A percentile compares a stretch with the other conserved stretches of the same genome.
Conservation (phyloP, 2,329 filamentous ascomycete genomes). For the Arthrinium puccinioides region DNA sequence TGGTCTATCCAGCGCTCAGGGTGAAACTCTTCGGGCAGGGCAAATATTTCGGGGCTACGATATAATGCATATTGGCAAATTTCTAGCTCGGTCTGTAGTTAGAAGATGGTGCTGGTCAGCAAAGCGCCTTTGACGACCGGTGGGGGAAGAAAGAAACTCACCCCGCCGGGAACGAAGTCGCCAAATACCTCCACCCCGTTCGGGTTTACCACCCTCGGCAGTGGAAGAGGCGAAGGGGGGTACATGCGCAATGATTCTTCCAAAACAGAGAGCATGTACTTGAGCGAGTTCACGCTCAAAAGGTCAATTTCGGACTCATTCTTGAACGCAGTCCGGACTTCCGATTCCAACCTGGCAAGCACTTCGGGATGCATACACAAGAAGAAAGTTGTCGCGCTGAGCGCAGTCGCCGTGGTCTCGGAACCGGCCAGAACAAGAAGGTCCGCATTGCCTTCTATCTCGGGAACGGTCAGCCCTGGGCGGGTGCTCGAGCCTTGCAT, state of each 20-base stretch:
- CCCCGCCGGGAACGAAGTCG: conserved; percentile 14
- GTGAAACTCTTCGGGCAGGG: conserved; percentile 25
- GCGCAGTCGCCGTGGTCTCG: conserved; percentile 37
- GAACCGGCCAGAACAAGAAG: conserved; percentile 24
- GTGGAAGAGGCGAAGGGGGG: conserved; percentile 19
- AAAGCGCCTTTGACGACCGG: too few species aligned
- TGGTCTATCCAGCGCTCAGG: conserved; percentile 31
- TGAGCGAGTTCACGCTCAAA: conserved; percentile 17
- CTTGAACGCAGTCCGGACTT: conserved; percentile 29
- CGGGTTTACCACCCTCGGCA: conserved; percentile 15
- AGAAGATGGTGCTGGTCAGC: too few species aligned
- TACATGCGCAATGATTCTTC: conserved; percentile 33
- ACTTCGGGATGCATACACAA: conserved; percentile 23
- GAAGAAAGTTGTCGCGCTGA: conserved; percentile 31
- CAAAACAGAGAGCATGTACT: conserved; percentile 31
- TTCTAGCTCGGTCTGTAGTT: conserved; percentile 20
- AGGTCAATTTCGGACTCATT: conserved; percentile 28
- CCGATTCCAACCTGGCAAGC: conserved; percentile 22
- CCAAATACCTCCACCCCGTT: conserved; percentile 17
- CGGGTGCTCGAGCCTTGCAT: background rate
- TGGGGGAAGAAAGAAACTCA: background rate
- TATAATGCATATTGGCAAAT: conserved; percentile 29
- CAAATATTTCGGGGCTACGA: conserved; percentile 26
- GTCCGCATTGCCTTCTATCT: conserved; percentile 3
- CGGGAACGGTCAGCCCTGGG: background rate